phyloP scores from a whole-genome alignment of 768 basidiomycete genomes.

The Termitomyces sp. region DNA sequence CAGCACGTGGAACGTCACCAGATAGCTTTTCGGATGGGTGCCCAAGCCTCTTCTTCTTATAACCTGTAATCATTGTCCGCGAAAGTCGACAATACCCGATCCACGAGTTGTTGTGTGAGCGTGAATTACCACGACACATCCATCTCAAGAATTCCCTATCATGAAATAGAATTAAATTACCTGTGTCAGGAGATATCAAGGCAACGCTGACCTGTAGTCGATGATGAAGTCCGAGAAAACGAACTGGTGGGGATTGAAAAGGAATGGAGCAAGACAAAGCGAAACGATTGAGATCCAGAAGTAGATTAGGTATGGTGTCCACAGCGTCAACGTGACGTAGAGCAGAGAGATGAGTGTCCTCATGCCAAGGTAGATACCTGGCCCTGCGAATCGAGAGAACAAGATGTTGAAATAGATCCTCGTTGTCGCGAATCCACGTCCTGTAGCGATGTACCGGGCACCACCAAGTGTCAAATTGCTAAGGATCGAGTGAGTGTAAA shows the following conservation, averaged over 20 bases:
- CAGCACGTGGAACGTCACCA: slow-evolving; percentile 90
- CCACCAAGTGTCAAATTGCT: slow-evolving; percentile 98
- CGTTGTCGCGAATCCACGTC: slow-evolving; percentile 97
- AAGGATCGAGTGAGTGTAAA: slow-evolving; percentile 95
- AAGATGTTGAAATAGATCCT: slow-evolving; percentile 93
- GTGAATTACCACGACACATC: slow-evolving; percentile 99
- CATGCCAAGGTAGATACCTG: slow-evolving; percentile 97
- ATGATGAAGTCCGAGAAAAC: slow-evolving; percentile 95
- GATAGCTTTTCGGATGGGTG: slow-evolving; percentile 97
- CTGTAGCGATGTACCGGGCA: slow-evolving; percentile 97
- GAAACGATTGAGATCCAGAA: slow-evolving; percentile 97
- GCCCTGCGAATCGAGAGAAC: slow-evolving; percentile 97
- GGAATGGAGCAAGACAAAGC: slow-evolving; percentile 92
- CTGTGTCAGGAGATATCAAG: background rate
- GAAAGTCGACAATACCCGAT: slow-evolving; percentile 98
- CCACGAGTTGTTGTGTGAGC: slow-evolving; percentile 98
- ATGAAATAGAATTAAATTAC: slow-evolving; percentile 3
- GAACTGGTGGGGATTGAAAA: slow-evolving; percentile 99
- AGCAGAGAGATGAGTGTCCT: slow-evolving; percentile 88
- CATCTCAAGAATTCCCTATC: slow-evolving; percentile 92
- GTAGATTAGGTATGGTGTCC: slow-evolving; percentile 92
- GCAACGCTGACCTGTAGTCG: slow-evolving; percentile 68
- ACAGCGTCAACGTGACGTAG: slow-evolving; percentile 89
- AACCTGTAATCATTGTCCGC: slow-evolving; percentile 99
- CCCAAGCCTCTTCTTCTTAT: slow-evolving; percentile 97